Conservation (phyloP, 768 basidiomycete species). For the Gyrodon lividus region DNA sequence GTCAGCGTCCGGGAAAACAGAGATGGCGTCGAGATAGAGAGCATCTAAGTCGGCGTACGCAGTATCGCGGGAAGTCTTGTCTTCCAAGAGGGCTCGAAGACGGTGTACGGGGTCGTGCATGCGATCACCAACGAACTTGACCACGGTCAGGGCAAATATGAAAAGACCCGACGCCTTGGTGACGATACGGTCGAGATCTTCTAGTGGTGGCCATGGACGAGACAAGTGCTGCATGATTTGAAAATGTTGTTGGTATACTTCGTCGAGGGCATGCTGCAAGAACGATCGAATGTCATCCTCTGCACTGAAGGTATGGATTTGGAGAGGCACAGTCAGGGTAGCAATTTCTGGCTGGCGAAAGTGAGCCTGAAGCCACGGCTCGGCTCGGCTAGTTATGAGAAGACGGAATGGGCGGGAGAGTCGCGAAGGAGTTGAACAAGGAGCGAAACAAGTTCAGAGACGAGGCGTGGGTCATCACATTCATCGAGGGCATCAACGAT, state of each 20-base stretch:
- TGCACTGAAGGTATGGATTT: conserved; percentile 21
- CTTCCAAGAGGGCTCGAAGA: conserved; percentile 14
- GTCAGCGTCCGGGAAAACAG: conserved; percentile 15
- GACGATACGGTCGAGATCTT: conserved; percentile 21
- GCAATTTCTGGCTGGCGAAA: conserved; percentile 16
- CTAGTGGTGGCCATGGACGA: conserved; percentile 23
- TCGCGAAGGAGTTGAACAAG: conserved; percentile 15
- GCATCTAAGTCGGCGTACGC: conserved; percentile 15
- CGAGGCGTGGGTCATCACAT: conserved; percentile 26
- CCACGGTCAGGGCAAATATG: conserved; percentile 27
- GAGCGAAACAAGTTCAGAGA: conserved; percentile 24
- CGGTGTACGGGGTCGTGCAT: conserved; percentile 18
- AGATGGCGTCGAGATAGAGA: conserved; percentile 16
- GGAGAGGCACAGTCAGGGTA: conserved; percentile 8
- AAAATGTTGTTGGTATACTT: conserved; percentile 11
- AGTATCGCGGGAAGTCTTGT: conserved; percentile 3
- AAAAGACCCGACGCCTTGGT: conserved; percentile 23
- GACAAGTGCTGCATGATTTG: conserved; percentile 14
- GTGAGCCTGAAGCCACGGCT: conserved; percentile 15
- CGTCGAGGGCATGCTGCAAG: conserved; percentile 16
- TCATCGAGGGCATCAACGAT: conserved; percentile 25
- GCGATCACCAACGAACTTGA: conserved; percentile 24
- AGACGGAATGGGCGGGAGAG: conserved; percentile 17
- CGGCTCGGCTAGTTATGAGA: conserved; percentile 23
- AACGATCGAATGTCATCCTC: conserved; percentile 24